Evolutionary conservation across 2,329 filamentous ascomycete species (phyloP).

Genomic region (Neofusicoccum laricinum): DNA sequence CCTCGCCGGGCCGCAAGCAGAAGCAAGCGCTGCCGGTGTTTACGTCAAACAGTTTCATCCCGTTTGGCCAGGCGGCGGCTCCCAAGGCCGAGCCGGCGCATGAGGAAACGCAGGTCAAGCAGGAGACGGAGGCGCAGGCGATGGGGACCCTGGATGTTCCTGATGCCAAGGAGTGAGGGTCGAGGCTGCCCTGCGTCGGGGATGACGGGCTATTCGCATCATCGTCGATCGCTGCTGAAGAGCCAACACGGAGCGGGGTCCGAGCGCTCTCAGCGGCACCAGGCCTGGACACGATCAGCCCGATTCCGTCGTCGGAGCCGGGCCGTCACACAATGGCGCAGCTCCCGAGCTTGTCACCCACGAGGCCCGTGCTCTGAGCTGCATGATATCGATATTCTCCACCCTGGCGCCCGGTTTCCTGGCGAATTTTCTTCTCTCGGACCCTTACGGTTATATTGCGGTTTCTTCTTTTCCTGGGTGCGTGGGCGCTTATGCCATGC

Average conservation of each 20-base stretch:
- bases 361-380: background rate
- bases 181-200: constrained; percentile 6
- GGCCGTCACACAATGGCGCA: constrained; percentile 3
- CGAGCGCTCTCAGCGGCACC: background rate
- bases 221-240: constrained; percentile 8
- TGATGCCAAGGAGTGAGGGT: constrained; percentile 6
- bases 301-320: background rate
- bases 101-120: constrained; percentile 7
- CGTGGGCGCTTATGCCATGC: constrained; percentile 5
- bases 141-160: background rate
- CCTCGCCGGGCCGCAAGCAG: constrained; percentile 24
- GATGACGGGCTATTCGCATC: constrained; percentile 3
- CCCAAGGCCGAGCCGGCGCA: background rate
- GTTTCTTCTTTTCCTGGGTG: background rate
- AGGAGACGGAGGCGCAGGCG: background rate
- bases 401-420: background rate
- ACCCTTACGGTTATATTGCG: background rate
- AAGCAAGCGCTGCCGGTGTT: constrained; percentile 49
- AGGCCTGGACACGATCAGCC: background rate
- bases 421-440: background rate
- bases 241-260: background rate
- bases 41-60: constrained; percentile 39
- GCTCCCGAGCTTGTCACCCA: background rate
- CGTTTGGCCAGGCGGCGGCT: constrained; percentile 25
- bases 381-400: background rate